Base-by-base conservation (phyloP, 2,329 filamentous ascomycete genomes). In the Bipolaris victoriae region DNA sequence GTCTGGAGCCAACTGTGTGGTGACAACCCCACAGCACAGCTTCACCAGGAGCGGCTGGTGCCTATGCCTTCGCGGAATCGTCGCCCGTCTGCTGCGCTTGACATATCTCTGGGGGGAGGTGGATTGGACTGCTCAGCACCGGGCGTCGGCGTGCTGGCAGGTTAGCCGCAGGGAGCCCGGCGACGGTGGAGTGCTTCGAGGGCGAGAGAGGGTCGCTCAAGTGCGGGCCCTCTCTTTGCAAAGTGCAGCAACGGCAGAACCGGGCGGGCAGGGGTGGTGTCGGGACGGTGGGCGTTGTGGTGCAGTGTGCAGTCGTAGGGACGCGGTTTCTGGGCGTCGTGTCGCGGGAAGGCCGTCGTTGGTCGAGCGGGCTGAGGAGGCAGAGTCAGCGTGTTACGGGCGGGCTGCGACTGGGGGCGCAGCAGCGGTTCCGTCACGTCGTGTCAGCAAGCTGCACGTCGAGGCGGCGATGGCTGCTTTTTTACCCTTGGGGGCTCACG, bases 11-110 rank as follows among this genome's bases (percentile, higher is more conserved):
- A 16, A 46, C 13, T 33, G 43, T 33, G 26, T 16, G 29, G 31
- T 31, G 24, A 16, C 47, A 52, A 51, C 54, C 45, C 55, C 54
- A 57, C 55, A 62, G 62, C 66, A 69, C 72, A 65, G 67, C 65
- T 70, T 74, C 71, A 76, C 71, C 71, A 68, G 70, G 73, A 75
- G 68, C 65, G 71, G 69, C 72, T 67, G 65, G 73, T 77, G 72
- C 75, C 75, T 75, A 77, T 76, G 75, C 74, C 75, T 77, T 76
- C 75, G 74, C 75, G 75, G 69, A 73, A 68, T 77, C 67, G 70
- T 74, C 70, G 70, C 63, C 66, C 63, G 68, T 67, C 69, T 72
- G 64, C 68, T 70, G 62, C 70, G 62, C 70, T 71, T 73, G 69
- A 73, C 76, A 77, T 77, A 62, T 76, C 75, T 72, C 65, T 69